phyloP scores from a whole-genome alignment of 371 early-diverging fungal species.

The Mortierella polycephala region DNA sequence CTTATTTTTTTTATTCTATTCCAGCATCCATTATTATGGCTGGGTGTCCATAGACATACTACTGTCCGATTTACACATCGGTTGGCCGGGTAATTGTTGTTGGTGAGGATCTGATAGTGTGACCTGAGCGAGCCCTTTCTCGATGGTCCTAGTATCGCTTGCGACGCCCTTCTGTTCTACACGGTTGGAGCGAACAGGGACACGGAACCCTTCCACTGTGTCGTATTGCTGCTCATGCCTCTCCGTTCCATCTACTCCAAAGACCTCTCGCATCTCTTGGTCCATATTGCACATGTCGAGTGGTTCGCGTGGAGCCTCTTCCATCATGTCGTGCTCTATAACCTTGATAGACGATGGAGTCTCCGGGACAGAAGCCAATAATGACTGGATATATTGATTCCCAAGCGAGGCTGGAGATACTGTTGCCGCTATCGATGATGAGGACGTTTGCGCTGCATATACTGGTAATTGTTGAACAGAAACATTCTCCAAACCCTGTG shows the following conservation, averaged over 20 bases:
- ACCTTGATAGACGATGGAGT: slow-evolving; percentile 48
- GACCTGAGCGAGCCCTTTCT: slow-evolving; percentile 16
- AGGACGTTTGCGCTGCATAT: background rate
- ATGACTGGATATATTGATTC: slow-evolving; percentile 33
- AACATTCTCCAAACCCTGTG: slow-evolving; percentile 2
- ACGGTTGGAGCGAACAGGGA: slow-evolving; percentile 15
- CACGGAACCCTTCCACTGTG: slow-evolving; percentile 38
- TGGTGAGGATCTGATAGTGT: slow-evolving; percentile 15
- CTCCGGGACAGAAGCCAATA: slow-evolving; percentile 36
- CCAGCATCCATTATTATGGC: background rate
- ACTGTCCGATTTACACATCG: slow-evolving; percentile 18
- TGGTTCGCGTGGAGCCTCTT: slow-evolving; percentile 3
- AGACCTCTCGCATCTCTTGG: slow-evolving; percentile 23
- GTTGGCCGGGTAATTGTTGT: background rate
- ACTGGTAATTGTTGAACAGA: slow-evolving; percentile 1
- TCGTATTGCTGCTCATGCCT: slow-evolving; percentile 15
- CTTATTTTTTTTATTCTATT: background rate
- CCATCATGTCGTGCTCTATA: slow-evolving; percentile 28
- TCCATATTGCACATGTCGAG: slow-evolving; percentile 16
- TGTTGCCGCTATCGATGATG: background rate
- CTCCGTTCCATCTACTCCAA: slow-evolving; percentile 7
- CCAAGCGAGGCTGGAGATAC: slow-evolving; percentile 9
- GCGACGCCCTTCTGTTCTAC: background rate
- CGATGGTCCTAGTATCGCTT: slow-evolving; percentile 13
- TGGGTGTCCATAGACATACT: slow-evolving; percentile 43